Evolutionary conservation across 2,329 filamentous ascomycete species (phyloP), one percentile per base, ranked within the genome.

Genomic region (Fonsecaea nubica): DNA sequence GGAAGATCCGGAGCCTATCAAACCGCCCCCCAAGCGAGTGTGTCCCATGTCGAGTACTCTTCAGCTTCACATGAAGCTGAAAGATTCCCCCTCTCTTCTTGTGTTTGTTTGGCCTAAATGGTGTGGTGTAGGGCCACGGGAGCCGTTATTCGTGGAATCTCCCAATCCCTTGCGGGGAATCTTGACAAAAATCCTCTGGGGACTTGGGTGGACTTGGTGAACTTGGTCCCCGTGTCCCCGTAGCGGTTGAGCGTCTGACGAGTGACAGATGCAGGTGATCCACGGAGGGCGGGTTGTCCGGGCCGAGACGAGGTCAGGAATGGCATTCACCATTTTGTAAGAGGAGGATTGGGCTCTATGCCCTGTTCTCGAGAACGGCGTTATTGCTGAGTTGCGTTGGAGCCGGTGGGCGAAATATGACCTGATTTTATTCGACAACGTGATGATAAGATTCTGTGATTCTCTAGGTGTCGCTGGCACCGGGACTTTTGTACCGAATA

Each of bases 191-290:
- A 32, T 6, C 4, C 4, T 13, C 45, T 25, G 10, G 45, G 45
- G 45, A 30, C 21, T 30, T 50, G 21, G 21, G 25, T 25, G 25
- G 25, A 25, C 25, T 25, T 25, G 25, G 45, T 50, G 30, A 6
- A 32, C 30, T 4, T 32, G 30, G 30, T 32, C 30, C 30, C 30
- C 30, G 30, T 32, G 30, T 32, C 30, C 45, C 45, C 45, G 18
- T 50, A 50, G 45, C 45, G 45, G 8, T 18, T 10, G 45, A 30
- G 45, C 21, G 21, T 25, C 35, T 12, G 53, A 18, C 35, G 32
- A 38, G 52, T 55, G 30, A 36, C 32, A 55, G 30, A 36, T 33
- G 53, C 53, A 30, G 30, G 13, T 55, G 53, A 35, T 55, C 25
- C 53, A 36, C 45, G 30, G 45, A 25, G 25, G 5, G 5, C 8